Evolutionary conservation across 257 asterid genomes (phyloP).

Genomic region (Buddleja alternifolia): DNA sequence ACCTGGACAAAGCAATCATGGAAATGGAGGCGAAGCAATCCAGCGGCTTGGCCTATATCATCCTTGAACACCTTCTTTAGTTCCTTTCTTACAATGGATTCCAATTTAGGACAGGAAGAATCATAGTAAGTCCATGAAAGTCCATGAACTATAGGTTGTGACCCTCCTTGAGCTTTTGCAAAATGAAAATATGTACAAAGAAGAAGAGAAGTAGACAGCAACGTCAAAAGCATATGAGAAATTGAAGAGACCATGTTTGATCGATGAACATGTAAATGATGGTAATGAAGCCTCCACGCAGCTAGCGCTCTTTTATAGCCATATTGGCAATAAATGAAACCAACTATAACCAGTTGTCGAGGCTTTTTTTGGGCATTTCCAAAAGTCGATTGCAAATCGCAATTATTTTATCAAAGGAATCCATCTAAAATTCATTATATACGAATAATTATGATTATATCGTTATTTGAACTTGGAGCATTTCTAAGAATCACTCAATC

Average conservation of each 20-base stretch:
- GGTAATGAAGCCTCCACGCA: background rate
- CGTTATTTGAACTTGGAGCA: too few species aligned
- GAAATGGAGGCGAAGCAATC: slow-evolving; percentile 76
- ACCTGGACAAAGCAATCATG: slow-evolving; percentile 77
- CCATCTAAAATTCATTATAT: too few species aligned
- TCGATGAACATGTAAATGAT: background rate
- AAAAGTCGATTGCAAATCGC: too few species aligned
- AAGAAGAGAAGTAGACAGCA: slow-evolving; percentile 26
- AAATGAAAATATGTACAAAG: slow-evolving; percentile 22
- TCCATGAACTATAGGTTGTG: slow-evolving; percentile 45
- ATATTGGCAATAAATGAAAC: slow-evolving; percentile 20
- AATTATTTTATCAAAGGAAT: too few species aligned
- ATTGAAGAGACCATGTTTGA: slow-evolving; percentile 22
- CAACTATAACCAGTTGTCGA: background rate
- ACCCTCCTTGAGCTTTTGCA: slow-evolving; percentile 37
- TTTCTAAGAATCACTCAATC: too few species aligned
- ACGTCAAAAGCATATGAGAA: slow-evolving; percentile 17
- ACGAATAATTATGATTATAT: too few species aligned
- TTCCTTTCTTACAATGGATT: slow-evolving; percentile 45
- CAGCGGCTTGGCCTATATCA: slow-evolving; percentile 73
- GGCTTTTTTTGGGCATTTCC: too few species aligned
- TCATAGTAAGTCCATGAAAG: slow-evolving; percentile 54
- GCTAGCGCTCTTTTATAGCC: background rate
- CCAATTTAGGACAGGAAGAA: slow-evolving; percentile 52
- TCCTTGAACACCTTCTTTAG: slow-evolving; percentile 47